A percentile compares a stretch with the other conserved stretches of the same genome.
Conservation (phyloP, 177 flowering plant species). For the Vitis hybrid region DNA sequence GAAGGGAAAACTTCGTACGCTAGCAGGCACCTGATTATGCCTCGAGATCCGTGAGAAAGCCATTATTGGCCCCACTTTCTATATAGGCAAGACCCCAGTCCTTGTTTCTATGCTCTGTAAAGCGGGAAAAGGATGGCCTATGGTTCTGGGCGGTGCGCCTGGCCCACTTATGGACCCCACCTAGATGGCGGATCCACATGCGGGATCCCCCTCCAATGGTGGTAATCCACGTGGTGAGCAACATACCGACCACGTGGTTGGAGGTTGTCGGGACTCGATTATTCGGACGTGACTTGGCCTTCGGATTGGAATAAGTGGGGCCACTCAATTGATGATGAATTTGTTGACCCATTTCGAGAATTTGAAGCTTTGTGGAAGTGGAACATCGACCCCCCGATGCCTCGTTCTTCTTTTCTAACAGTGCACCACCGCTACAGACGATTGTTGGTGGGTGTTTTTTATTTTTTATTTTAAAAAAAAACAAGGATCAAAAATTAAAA, state of each 20-base stretch:
- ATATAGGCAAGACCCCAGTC: too few species aligned
- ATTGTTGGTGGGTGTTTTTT: not conserved
- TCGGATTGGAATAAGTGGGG: not conserved
- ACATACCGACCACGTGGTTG: slow-evolving; percentile 16
- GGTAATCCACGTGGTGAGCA: slow-evolving; percentile 2
- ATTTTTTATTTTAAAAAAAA: too few species aligned
- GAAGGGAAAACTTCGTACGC: slow-evolving; percentile 16
- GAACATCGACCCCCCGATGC: not conserved
- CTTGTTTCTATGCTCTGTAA: not conserved
- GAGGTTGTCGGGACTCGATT: not conserved
- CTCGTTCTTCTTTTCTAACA: not conserved
- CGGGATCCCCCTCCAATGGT: not conserved
- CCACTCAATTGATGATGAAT: not conserved
- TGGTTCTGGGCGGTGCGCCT: not conserved
- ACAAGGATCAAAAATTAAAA: too few species aligned
- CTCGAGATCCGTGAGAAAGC: not conserved
- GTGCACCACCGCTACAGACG: not conserved
- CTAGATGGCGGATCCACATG: not conserved
- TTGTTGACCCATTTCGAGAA: not conserved
- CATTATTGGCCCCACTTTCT: not conserved
- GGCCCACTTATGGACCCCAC: slow-evolving; percentile 11
- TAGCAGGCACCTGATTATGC: slow-evolving; percentile 8
- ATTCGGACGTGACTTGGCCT: not conserved
- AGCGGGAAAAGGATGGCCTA: not conserved
- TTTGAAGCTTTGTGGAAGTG: not conserved